Conservation (phyloP, 441 rosid genomes). For the Isatis lusitanica region DNA sequence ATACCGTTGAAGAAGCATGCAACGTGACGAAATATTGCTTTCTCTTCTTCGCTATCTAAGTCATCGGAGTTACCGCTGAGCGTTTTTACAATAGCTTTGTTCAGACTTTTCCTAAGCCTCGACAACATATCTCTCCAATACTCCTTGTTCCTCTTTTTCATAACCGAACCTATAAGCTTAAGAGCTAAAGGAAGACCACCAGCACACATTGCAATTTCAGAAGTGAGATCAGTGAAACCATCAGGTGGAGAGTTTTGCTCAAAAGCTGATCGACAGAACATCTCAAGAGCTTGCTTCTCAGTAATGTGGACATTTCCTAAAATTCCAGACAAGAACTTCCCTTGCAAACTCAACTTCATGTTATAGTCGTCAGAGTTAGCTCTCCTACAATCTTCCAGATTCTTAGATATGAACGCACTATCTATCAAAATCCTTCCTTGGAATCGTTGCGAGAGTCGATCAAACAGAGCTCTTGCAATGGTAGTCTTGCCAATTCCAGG, state of each 20-base stretch:
- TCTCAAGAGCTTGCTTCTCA: not conserved
- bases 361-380: not conserved
- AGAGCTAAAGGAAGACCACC: conserved; percentile 23
- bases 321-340: not conserved
- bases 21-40: too few species aligned
- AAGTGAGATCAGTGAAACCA: not conserved
- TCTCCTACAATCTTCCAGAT: not conserved
- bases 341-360: not conserved
- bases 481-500: not conserved
- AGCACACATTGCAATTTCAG: not conserved
- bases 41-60: too few species aligned
- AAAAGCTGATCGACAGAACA: not conserved
- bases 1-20: not conserved
- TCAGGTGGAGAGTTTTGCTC: not conserved
- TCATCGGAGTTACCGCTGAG: not conserved
- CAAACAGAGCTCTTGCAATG: not conserved
- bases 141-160: not conserved
- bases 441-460: not conserved
- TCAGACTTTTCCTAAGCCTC: not conserved
- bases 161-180: not conserved
- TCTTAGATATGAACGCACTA: not conserved
- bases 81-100: not conserved
- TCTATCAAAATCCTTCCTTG: not conserved
- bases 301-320: not conserved
- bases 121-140: not conserved